These are phyloP conservation scores for Trametes punicea DNA, from an alignment of 768 basidiomycete genomes.

Conservation along the genomic window DNA sequence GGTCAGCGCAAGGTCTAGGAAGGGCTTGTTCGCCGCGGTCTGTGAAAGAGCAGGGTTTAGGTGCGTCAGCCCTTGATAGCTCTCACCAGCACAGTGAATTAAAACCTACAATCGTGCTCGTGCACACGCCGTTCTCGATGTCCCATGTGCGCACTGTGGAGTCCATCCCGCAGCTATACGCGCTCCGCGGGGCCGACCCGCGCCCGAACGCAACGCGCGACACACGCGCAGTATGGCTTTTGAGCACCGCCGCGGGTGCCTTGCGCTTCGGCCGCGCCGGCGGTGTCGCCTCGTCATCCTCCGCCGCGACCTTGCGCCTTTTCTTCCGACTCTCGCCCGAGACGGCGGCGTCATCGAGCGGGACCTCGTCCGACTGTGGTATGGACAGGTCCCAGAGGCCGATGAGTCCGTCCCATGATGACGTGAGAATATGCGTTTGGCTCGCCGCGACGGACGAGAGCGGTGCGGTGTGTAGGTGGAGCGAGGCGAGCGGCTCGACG, in stretches of 20 bases:
- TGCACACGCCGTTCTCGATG: conserved; percentile 69
- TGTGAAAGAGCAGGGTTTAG: conserved; percentile 26
- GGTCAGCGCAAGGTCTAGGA: conserved; percentile 58
- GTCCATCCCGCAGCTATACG: conserved; percentile 83
- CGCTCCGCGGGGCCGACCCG: conserved; percentile 34
- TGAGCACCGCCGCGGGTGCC: conserved; percentile 69
- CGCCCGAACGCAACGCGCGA: conserved; percentile 64
- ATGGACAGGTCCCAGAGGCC: conserved; percentile 74
- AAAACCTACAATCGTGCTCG: conserved; percentile 58
- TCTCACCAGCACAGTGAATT: no score
- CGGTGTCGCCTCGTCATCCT: conserved; percentile 32
- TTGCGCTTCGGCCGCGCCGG: conserved; percentile 47
- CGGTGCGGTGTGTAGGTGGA: conserved; percentile 81
- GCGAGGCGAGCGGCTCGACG: conserved; percentile 49
- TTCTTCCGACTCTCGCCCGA: conserved; percentile 48
- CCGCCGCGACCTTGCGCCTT: conserved; percentile 48
- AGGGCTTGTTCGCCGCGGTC: conserved; percentile 71
- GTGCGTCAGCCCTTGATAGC: not conserved
- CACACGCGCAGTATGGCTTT: conserved; percentile 80
- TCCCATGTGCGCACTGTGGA: conserved; percentile 91
- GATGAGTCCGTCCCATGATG: conserved; percentile 85
- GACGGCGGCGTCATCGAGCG: conserved; percentile 32
- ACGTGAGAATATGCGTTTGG: conserved; percentile 63
- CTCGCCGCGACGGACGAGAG: conserved; percentile 68
- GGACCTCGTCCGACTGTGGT: conserved; percentile 62